These are phyloP conservation scores for Nothopassalora personata DNA, from an alignment of 2,329 filamentous ascomycete genomes.

Conservation along the genomic window DNA sequence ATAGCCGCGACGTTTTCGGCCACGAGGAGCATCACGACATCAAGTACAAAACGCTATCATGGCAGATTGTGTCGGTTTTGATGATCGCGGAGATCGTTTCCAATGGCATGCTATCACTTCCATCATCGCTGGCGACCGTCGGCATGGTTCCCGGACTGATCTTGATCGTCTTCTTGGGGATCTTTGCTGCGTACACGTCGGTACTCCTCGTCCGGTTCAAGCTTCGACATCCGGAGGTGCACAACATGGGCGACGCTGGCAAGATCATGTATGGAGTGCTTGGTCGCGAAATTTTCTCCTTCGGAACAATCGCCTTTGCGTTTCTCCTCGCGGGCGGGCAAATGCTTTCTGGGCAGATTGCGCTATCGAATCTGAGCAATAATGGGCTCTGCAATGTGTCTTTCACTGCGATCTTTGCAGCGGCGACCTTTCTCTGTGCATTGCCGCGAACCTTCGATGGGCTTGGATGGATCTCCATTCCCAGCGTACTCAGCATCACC, in stretches of 20 bases:
- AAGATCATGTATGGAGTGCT: slow-evolving; percentile 31
- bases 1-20: slow-evolving; percentile 39
- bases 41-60: slow-evolving; percentile 51
- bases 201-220: slow-evolving; percentile 44
- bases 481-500: slow-evolving; percentile 42
- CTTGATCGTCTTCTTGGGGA: slow-evolving; percentile 47
- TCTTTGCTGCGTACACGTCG: slow-evolving; percentile 49
- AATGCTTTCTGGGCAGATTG: slow-evolving; percentile 49
- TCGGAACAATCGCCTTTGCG: slow-evolving; percentile 50
- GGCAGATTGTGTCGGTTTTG: slow-evolving; percentile 48
- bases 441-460: slow-evolving; percentile 48
- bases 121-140: slow-evolving; percentile 48
- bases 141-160: slow-evolving; percentile 50
- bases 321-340: slow-evolving; percentile 49
- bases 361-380: slow-evolving; percentile 43
- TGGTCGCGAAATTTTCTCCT: slow-evolving; percentile 22
- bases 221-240: slow-evolving; percentile 34
- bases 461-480: slow-evolving; percentile 46
- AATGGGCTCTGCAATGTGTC: slow-evolving; percentile 47
- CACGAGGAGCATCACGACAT: slow-evolving; percentile 39
- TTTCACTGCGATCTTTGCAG: slow-evolving; percentile 48
- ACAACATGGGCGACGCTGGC: slow-evolving; percentile 36
- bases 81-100: slow-evolving; percentile 54
- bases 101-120: slow-evolving; percentile 49
- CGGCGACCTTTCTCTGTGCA: slow-evolving; percentile 44